A percentile compares a stretch with the other conserved stretches of the same genome.
Evolutionary conservation across 116 monocot species (phyloP).

Genomic region (Zostera marina): DNA sequence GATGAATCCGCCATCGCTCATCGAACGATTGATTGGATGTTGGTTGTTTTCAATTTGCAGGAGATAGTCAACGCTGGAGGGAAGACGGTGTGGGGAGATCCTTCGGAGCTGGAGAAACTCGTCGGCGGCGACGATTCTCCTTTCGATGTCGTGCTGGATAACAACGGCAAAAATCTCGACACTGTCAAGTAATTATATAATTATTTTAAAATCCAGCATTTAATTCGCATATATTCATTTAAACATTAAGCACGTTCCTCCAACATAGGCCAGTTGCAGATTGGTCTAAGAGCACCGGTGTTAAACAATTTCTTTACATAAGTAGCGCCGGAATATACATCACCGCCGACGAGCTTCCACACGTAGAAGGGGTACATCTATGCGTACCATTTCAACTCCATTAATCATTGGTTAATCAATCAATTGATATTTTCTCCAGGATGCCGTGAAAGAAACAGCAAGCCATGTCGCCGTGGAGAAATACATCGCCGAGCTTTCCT

Average conservation of each 20-base stretch:
- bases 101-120: slow-evolving; percentile 45
- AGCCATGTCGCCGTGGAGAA: slow-evolving; percentile 78
- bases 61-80: slow-evolving; percentile 65
- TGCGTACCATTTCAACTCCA: not conserved
- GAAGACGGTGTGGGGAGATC: slow-evolving; percentile 72
- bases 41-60: slow-evolving; percentile 14
- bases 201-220: too few species aligned
- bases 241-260: too few species aligned
- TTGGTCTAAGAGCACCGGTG: slow-evolving; percentile 76
- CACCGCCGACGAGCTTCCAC: slow-evolving; percentile 64
- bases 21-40: not conserved
- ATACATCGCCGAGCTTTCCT: slow-evolving; percentile 57
- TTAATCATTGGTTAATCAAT: too few species aligned
- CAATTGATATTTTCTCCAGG: slow-evolving; percentile 21
- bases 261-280: slow-evolving; percentile 68
- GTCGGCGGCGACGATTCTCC: slow-evolving; percentile 20
- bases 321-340: slow-evolving; percentile 99
- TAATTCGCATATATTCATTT: too few species aligned
- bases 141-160: slow-evolving; percentile 82
- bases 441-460: slow-evolving; percentile 62
- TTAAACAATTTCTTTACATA: slow-evolving; percentile 67
- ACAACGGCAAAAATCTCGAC: slow-evolving; percentile 91
- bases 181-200: slow-evolving; percentile 43
- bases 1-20: not conserved
- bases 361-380: slow-evolving; percentile 87